These are phyloP conservation scores for Lichtheimia corymbifera DNA, from an alignment of 371 early-diverging fungal species.

Conservation along the genomic window DNA sequence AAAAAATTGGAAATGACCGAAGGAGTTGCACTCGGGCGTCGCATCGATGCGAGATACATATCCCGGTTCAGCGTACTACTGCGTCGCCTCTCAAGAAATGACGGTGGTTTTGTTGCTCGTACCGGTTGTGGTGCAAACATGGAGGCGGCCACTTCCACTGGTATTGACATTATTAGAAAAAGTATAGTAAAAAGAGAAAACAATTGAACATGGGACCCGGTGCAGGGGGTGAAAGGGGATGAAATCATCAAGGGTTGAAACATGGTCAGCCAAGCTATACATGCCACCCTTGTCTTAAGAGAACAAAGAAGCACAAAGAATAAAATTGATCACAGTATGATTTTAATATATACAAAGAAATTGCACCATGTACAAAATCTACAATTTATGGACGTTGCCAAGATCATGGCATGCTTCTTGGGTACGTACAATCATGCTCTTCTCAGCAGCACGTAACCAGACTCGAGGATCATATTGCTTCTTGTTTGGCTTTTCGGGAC, in stretches of 20 bases:
- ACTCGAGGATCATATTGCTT: conserved; percentile 92
- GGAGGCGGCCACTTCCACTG: conserved; percentile 18
- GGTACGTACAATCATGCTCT: conserved; percentile 80
- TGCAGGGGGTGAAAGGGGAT: too few species aligned
- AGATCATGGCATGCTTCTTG: conserved; percentile 79
- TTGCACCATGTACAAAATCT: conserved; percentile 21
- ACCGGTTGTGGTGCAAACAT: conserved; percentile 21
- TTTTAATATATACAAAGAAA: too few species aligned
- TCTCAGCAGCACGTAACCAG: conserved; percentile 85
- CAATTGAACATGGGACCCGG: too few species aligned
- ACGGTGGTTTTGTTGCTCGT: not conserved
- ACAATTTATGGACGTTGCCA: conserved; percentile 71
- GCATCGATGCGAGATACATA: conserved; percentile 6
- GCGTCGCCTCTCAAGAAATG: not conserved
- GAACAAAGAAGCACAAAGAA: too few species aligned
- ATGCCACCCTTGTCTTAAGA: too few species aligned
- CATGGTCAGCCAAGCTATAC: too few species aligned
- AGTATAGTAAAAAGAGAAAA: too few species aligned
- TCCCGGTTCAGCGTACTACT: conserved; percentile 10
- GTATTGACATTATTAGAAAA: conserved; percentile 16
- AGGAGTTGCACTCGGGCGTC: conserved; percentile 8
- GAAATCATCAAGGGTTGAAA: too few species aligned
- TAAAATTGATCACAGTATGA: too few species aligned
- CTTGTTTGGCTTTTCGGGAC: conserved; percentile 90
- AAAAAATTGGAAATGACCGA: conserved; percentile 23